Base-by-base conservation (phyloP, 352 stramenopile species). In the Globisporangium carolinianum region DNA sequence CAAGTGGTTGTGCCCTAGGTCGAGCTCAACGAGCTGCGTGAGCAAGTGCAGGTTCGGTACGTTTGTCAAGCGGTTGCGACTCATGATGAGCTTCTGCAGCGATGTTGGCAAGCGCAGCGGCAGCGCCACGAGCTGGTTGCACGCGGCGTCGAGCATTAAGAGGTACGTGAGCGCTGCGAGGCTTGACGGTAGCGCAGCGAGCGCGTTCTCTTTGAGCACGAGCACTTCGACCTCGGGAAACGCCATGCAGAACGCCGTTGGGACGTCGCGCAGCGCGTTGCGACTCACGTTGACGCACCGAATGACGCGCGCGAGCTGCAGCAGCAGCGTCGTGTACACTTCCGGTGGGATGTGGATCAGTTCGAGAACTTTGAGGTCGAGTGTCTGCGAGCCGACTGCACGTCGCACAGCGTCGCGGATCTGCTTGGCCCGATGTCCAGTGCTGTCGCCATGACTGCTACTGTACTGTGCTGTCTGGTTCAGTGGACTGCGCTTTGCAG, bases 1-100 rank as follows among this genome's bases (percentile, higher is more conserved):
- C 4, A 92, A 69, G 24, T 83, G 67, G 56, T 92, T 92, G 63
- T 86, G 68, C 24, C 72, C 76, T 37, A 90, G 50, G 17, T 92
- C 79, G 2, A 92, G 53, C 17, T 73, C 69, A 3, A 78, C 54
- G 4, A 92, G 58, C 3, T 59, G 58, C 0, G 67, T 72, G 3
- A 90, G 68, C 12, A 62, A 51, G 51, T 90, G 74, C 5, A 89
- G 45, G 35, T 80, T 79, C 36, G 67, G 55, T 0, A 90, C 41
- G 3, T 71, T 65, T 4, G 66, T 62, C 7, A 92, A 56, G 10
- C 79, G 79, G 51, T 90, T 90, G 7, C 79, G 74, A 52, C 67
- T 76, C 4, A 59, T 67, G 11, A 75, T 47, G 1, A 91, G 51
- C 5, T 45, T 54, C 24, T 71, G 61, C 0, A 89, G 53, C 2